These are phyloP conservation scores for Pyricularia sp. DNA, from an alignment of 2,329 filamentous ascomycete species.

Conservation along the genomic window DNA sequence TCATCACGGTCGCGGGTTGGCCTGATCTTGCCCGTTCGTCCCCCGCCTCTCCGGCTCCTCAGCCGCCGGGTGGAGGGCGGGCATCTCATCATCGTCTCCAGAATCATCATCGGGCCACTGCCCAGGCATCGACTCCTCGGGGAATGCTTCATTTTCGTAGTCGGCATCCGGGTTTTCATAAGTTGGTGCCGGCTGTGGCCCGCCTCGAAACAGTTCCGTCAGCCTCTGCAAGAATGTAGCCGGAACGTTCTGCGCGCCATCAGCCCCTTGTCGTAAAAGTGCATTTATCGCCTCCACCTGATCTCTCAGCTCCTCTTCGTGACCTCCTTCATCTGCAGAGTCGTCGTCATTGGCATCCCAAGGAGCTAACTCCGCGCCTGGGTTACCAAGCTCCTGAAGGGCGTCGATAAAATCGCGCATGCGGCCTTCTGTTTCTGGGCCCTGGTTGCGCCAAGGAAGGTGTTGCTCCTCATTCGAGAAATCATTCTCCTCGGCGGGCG, in stretches of 20 bases:
- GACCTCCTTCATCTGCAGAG: neutral
- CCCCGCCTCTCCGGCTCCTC: neutral
- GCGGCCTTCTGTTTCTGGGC: neutral
- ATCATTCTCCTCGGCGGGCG: constrained; percentile 43
- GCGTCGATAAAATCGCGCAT: neutral
- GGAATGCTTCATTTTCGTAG: neutral
- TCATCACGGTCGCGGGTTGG: neutral
- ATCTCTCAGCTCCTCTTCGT: neutral
- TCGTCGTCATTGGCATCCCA: neutral
- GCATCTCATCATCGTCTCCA: neutral
- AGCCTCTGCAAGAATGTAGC: neutral
- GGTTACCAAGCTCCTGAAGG: neutral
- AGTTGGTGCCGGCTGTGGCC: neutral
- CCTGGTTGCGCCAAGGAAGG: constrained; percentile 29
- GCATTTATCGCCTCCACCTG: neutral
- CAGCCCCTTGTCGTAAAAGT: neutral
- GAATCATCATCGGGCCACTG: neutral
- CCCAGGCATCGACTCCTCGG: neutral
- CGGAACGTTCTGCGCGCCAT: neutral
- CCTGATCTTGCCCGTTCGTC: neutral
- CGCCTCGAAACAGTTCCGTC: neutral
- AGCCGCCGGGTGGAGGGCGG: no score
- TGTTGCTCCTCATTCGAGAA: constrained; percentile 34
- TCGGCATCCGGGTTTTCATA: neutral
- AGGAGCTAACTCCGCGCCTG: neutral